These are phyloP conservation scores for Dimargaris cristalligena DNA, from an alignment of 192 early-diverging fungal genomes.

Conservation along the genomic window DNA sequence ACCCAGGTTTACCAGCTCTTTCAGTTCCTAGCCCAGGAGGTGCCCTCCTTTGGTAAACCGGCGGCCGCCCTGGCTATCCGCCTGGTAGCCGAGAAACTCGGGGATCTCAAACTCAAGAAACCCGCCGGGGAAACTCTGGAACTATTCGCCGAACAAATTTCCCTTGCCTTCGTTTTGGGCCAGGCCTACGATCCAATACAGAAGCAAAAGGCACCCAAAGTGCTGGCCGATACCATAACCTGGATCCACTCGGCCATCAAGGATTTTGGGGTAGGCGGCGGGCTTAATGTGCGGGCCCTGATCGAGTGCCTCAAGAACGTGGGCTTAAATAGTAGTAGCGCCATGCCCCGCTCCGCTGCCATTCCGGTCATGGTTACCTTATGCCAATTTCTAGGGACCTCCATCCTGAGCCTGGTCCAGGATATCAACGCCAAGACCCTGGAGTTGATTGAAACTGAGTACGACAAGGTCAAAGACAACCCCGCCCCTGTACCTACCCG, in stretches of 20 bases:
- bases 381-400: constrained; percentile 64
- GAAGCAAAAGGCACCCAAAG: constrained; percentile 79
- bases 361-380: constrained; percentile 68
- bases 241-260: constrained; percentile 76
- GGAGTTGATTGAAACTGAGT: constrained; percentile 79
- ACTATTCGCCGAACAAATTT: constrained; percentile 52
- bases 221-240: constrained; percentile 61
- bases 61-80: constrained; percentile 55
- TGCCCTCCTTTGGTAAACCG: constrained; percentile 44
- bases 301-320: constrained; percentile 68
- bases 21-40: constrained; percentile 42
- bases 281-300: constrained; percentile 50
- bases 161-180: constrained; percentile 65
- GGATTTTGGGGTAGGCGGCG: constrained; percentile 77
- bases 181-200: constrained; percentile 60
- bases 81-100: constrained; percentile 76
- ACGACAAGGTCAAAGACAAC: constrained; percentile 63
- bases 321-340: constrained; percentile 67
- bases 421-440: constrained; percentile 74
- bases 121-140: constrained; percentile 63
- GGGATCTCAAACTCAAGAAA: constrained; percentile 89
- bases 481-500: constrained; percentile 25
- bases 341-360: constrained; percentile 60
- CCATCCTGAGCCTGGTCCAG: constrained; percentile 63
- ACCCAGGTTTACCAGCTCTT: constrained; percentile 57